Percentiles rank a stretch among this genome's conserved stretches.
These are phyloP conservation scores for Fusarium nisikadoi DNA, from an alignment of 2,329 filamentous ascomycete genomes.

Conservation along the genomic window DNA sequence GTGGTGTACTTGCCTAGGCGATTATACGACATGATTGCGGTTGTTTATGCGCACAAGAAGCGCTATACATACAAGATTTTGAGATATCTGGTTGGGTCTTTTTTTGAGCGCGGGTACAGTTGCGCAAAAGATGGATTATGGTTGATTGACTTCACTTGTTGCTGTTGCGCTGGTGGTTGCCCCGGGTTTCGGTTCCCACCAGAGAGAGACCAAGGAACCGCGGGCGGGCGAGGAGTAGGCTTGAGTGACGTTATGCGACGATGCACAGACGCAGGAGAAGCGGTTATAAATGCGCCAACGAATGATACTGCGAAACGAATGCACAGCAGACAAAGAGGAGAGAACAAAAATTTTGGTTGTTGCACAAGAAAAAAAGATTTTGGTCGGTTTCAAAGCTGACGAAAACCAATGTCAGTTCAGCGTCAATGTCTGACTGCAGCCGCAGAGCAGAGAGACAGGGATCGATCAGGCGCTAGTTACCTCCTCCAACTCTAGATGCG, in stretches of 20 bases:
- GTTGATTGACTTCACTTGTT: slow-evolving; percentile 9
- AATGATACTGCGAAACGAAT: slow-evolving; percentile 14
- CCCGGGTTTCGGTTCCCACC: slow-evolving; percentile 36
- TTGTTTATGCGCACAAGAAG: slow-evolving; percentile 40
- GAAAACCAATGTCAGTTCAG: slow-evolving; percentile 29
- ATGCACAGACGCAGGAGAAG: slow-evolving; percentile 6
- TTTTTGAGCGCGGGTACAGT: slow-evolving; percentile 1
- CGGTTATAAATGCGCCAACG: not conserved
- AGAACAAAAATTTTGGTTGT: slow-evolving; percentile 5
- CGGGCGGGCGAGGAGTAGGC: slow-evolving; percentile 2
- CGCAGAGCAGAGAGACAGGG: slow-evolving; percentile 19
- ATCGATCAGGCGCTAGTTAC: slow-evolving; percentile 14
- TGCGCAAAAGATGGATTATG: slow-evolving; percentile 7
- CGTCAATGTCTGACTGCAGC: slow-evolving; percentile 19
- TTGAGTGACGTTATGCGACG: slow-evolving; percentile 21
- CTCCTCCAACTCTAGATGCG: not conserved
- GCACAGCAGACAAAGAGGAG: slow-evolving; percentile 5
- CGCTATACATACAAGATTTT: slow-evolving; percentile 20
- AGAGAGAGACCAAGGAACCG: slow-evolving; percentile 11
- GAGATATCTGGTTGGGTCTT: slow-evolving; percentile 22
- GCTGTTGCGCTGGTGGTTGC: slow-evolving; percentile 35
- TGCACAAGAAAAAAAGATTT: slow-evolving; percentile 27
- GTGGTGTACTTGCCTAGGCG: slow-evolving; percentile 70
- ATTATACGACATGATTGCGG: slow-evolving; percentile 75
- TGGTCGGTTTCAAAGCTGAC: slow-evolving; percentile 41